These are phyloP conservation scores for Monosporascus cannonballus DNA, from an alignment of 2,329 filamentous ascomycete species.

Conservation along the genomic window DNA sequence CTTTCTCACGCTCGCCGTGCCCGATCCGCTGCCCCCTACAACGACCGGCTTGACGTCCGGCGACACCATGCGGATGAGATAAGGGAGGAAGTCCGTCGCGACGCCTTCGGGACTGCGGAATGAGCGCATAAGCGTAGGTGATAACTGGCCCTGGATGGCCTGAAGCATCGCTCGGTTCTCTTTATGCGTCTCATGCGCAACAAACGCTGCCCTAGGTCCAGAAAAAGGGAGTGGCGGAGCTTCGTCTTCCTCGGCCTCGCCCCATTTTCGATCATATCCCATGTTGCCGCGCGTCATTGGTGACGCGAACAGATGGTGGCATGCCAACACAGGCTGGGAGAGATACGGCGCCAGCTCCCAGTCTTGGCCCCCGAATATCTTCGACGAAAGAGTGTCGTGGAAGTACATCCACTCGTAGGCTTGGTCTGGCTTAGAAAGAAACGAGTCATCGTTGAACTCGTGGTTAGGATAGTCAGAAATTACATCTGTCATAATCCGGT, in stretches of 20 bases:
- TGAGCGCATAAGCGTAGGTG: constrained; percentile 63
- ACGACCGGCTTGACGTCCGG: constrained; percentile 90
- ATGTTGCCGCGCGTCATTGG: constrained; percentile 45
- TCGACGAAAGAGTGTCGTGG: constrained; percentile 75
- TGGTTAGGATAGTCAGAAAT: constrained; percentile 82
- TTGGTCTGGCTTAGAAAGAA: constrained; percentile 70
- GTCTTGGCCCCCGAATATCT: constrained; percentile 77
- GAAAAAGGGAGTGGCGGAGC: constrained; percentile 65
- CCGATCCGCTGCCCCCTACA: constrained; percentile 61
- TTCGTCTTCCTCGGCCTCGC: constrained; percentile 39
- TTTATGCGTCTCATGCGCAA: constrained; percentile 74
- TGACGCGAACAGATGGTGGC: constrained; percentile 85
- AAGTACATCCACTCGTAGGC: constrained; percentile 96
- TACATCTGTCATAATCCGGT: constrained; percentile 74
- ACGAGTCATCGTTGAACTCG: constrained; percentile 87
- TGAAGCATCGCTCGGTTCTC: constrained; percentile 70
- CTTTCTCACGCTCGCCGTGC: constrained; percentile 79
- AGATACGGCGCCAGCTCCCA: constrained; percentile 91
- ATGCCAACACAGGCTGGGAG: constrained; percentile 78
- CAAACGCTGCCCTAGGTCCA: constrained; percentile 74
- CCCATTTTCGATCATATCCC: constrained; percentile 40
- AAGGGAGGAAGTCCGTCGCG: constrained; percentile 77
- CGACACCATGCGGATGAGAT: constrained; percentile 74
- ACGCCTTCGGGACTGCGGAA: constrained; percentile 77
- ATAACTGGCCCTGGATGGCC: constrained; percentile 65